These are phyloP conservation scores for Boletus vermiculosoides DNA, from an alignment of 768 basidiomycete genomes.

Conservation along the genomic window DNA sequence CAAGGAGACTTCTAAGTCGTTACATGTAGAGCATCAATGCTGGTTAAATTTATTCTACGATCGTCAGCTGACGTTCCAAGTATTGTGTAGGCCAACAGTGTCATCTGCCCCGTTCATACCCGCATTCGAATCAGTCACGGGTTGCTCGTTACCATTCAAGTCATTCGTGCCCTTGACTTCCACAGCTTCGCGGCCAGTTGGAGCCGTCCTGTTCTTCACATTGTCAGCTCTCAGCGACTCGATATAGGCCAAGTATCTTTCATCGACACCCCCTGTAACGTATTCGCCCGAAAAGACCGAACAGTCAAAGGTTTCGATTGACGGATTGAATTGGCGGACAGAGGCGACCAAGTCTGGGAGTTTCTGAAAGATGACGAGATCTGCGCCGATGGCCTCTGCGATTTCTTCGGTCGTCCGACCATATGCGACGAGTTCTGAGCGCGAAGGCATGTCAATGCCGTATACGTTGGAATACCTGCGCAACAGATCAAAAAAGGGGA, in stretches of 20 bases:
- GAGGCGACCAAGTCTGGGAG: conserved; percentile 83
- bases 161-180: conserved; percentile 36
- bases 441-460: conserved; percentile 99
- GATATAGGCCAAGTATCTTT: conserved; percentile 71
- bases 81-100: conserved; percentile 78
- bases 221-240: conserved; percentile 83
- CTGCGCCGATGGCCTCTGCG: conserved; percentile 83
- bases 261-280: conserved; percentile 89
- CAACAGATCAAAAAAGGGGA: conserved; percentile 1
- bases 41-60: background rate
- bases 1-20: background rate
- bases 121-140: conserved; percentile 36
- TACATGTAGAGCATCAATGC: conserved; percentile 5
- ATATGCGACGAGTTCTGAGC: conserved; percentile 89
- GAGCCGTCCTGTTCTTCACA: conserved; percentile 52
- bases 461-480: conserved; percentile 88
- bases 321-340: conserved; percentile 80
- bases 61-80: conserved; percentile 47
- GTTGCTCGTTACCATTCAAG: conserved; percentile 17
- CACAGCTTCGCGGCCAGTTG: conserved; percentile 32
- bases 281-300: conserved; percentile 98
- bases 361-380: conserved; percentile 94
- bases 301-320: conserved; percentile 83
- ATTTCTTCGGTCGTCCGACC: conserved; percentile 69
- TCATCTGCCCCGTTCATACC: conserved; percentile 66